phyloP scores from a whole-genome alignment of 2,329 filamentous ascomycete species.

The Fusarium setosum region DNA sequence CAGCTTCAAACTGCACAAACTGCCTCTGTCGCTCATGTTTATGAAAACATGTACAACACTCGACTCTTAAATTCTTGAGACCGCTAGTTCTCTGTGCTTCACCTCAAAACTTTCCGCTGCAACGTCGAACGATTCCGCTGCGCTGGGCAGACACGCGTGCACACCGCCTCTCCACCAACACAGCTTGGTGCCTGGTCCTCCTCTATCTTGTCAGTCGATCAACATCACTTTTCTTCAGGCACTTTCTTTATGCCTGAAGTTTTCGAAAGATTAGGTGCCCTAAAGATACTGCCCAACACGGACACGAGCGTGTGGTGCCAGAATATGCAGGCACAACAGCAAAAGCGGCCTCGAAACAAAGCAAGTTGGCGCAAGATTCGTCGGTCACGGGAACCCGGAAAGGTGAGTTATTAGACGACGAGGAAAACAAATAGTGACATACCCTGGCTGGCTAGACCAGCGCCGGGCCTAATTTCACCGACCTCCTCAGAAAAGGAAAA shows the following conservation, averaged over 20 bases:
- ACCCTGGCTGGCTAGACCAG: background rate
- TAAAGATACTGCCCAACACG: conserved; percentile 6
- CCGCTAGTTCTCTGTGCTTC: conserved; percentile 26
- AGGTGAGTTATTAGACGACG: background rate
- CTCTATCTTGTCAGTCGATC: conserved; percentile 10
- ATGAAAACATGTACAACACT: background rate
- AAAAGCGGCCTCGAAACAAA: background rate
- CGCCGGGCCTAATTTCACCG: conserved; percentile 3
- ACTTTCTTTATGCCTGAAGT: no score
- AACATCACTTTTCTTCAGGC: no score
- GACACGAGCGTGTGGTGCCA: conserved; percentile 18
- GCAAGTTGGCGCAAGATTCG: background rate
- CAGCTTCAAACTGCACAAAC: background rate
- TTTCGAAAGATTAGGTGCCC: no score
- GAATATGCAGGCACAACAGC: background rate
- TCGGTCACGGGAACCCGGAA: background rate
- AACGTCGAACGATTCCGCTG: conserved; percentile 24
- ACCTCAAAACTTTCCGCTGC: conserved; percentile 10
- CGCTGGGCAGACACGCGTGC: conserved; percentile 12
- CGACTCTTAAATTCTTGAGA: conserved; percentile 1
- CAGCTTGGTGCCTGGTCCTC: background rate
- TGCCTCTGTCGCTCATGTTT: background rate
- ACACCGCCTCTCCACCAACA: conserved; percentile 26
- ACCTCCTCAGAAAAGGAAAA: conserved; percentile 6
- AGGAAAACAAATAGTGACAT: background rate